Conservation (phyloP, 2,329 filamentous ascomycete genomes). For the Ascochyta viciae-villosae region DNA sequence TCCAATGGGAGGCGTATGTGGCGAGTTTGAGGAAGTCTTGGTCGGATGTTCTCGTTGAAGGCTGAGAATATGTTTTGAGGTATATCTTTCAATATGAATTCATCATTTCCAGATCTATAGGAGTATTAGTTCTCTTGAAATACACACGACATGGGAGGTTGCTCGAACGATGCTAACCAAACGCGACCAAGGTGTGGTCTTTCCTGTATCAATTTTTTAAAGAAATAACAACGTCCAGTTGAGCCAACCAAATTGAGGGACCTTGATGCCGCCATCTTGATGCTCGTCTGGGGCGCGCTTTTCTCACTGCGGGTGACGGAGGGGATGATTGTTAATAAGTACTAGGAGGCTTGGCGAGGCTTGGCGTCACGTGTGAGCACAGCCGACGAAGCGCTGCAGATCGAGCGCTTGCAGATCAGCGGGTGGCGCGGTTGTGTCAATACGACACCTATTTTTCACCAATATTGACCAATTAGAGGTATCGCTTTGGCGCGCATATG, state of each 20-base stretch:
- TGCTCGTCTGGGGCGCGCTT: background rate
- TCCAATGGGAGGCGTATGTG: slow-evolving; percentile 30
- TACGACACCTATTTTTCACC: background rate
- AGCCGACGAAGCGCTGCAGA: background rate
- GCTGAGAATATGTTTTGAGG: slow-evolving; percentile 24
- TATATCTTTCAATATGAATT: slow-evolving; percentile 36
- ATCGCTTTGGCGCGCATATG: background rate
- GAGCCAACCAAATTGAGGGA: slow-evolving; percentile 2
- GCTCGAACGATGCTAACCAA: slow-evolving; percentile 35
- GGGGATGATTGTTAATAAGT: background rate
- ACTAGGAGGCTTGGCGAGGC: background rate
- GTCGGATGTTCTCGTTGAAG: slow-evolving; percentile 32
- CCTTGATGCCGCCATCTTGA: slow-evolving; percentile 1
- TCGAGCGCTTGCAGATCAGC: background rate
- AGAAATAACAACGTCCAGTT: slow-evolving; percentile 37
- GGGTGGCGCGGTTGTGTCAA: background rate
- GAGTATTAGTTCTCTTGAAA: slow-evolving; percentile 7
- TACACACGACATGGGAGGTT: slow-evolving; percentile 10
- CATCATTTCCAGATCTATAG: slow-evolving; percentile 23
- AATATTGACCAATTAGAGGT: background rate
- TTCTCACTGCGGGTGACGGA: background rate
- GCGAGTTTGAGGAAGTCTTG: slow-evolving; percentile 27
- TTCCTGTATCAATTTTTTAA: slow-evolving; percentile 44
- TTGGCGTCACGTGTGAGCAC: background rate
- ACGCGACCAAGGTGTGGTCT: slow-evolving; percentile 41